These are phyloP conservation scores for Syncephalis fuscata DNA, from an alignment of 371 early-diverging fungal species.

Conservation along the genomic window DNA sequence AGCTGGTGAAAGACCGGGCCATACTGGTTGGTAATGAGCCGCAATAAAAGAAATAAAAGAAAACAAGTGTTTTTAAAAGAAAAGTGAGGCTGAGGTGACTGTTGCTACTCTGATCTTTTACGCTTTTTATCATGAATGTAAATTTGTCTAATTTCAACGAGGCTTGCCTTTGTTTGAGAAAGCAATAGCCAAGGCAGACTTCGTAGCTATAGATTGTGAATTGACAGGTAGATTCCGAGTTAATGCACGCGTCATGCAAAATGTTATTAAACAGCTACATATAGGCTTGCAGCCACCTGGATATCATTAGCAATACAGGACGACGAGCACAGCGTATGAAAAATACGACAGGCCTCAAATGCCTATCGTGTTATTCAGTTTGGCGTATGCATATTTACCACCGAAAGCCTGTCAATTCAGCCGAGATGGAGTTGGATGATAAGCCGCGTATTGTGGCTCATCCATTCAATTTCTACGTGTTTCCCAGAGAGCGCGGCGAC, in stretches of 20 bases:
- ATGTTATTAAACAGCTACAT: not conserved
- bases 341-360: not conserved
- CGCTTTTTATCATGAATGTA: too few relatives aligned
- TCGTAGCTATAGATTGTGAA: not conserved
- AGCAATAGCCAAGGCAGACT: not conserved
- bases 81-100: too few relatives aligned
- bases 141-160: too few relatives aligned
- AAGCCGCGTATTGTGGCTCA: slow-evolving; percentile 27
- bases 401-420: slow-evolving; percentile 17
- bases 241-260: not conserved
- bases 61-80: too few relatives aligned
- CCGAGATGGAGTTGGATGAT: too few relatives aligned
- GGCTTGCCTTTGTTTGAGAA: too few relatives aligned
- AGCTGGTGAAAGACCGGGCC: not conserved
- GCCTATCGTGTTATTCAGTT: slow-evolving; percentile 36
- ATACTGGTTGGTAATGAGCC: not conserved
- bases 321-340: not conserved
- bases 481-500: slow-evolving; percentile 26
- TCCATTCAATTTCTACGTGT: slow-evolving; percentile 55
- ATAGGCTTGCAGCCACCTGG: not conserved
- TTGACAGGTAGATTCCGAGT: not conserved
- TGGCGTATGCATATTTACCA: slow-evolving; percentile 39
- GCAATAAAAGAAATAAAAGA: too few relatives aligned
- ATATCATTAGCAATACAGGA: not conserved
- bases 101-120: too few relatives aligned